Evolutionary conservation across 2,329 filamentous ascomycete genomes (phyloP).

Genomic region (Trichoderma sp.): DNA sequence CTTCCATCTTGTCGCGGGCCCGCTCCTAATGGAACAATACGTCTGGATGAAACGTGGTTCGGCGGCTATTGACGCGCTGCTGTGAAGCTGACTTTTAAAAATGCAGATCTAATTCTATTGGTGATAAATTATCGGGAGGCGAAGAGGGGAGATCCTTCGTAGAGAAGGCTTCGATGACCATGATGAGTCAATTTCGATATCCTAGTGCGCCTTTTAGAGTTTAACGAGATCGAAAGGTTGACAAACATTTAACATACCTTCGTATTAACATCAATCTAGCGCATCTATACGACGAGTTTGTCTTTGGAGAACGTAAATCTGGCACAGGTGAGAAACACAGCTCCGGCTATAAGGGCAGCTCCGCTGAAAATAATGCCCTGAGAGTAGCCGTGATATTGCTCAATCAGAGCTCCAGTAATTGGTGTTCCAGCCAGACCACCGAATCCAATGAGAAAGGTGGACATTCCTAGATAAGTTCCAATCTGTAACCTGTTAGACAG

Average conservation of each 20-base stretch:
- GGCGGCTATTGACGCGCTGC: conserved; percentile 6
- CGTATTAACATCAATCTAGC: neutral
- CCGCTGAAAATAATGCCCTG: conserved; percentile 18
- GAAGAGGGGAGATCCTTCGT: neutral
- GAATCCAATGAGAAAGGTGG: conserved; percentile 9
- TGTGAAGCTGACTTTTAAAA: neutral
- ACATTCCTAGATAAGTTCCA: conserved; percentile 14
- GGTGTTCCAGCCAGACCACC: conserved; percentile 4
- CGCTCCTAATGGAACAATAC: neutral
- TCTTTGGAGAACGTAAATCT: neutral
- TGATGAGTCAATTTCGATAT: neutral
- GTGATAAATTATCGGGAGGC: too few relatives aligned
- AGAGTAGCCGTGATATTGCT: neutral
- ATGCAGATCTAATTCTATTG: neutral
- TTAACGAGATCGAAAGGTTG: neutral
- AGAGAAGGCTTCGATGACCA: neutral
- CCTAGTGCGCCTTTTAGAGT: neutral
- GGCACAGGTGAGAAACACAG: neutral
- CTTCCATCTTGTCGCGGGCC: neutral
- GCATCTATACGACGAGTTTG: conserved; percentile 1
- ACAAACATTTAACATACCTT: neutral
- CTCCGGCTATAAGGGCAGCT: neutral
- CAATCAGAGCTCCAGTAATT: conserved; percentile 12
- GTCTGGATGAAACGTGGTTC: neutral
- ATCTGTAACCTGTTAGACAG: conserved; percentile 4